phyloP scores from a whole-genome alignment of 2,329 filamentous ascomycete species.

The Colletotrichum sidae region DNA sequence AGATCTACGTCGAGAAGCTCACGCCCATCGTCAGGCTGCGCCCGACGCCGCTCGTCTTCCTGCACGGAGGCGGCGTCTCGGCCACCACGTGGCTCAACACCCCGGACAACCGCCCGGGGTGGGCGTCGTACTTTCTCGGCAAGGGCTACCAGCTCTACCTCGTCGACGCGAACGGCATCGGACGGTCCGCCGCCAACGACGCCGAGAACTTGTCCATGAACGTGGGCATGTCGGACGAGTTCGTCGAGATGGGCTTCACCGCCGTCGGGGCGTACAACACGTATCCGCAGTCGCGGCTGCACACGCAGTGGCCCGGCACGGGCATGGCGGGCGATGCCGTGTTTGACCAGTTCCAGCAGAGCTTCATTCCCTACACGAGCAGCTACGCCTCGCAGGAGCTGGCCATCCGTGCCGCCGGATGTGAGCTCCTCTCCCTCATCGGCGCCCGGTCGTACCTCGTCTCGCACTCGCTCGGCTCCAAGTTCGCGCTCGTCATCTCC shows the following conservation, averaged over 20 bases:
- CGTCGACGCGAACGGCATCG: slow-evolving; percentile 50
- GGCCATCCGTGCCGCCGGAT: slow-evolving; percentile 41
- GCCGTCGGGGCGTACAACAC: slow-evolving; percentile 41
- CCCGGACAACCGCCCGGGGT: slow-evolving; percentile 54
- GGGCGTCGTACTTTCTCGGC: slow-evolving; percentile 54
- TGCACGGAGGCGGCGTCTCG: slow-evolving; percentile 46
- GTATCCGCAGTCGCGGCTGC: slow-evolving; percentile 47
- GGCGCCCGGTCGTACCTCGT: slow-evolving; percentile 45
- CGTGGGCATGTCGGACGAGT: slow-evolving; percentile 42
- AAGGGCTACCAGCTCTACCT: slow-evolving; percentile 55
- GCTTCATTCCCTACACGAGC: slow-evolving; percentile 50
- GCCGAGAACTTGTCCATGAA: slow-evolving; percentile 43
- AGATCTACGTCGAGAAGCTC: slow-evolving; percentile 49
- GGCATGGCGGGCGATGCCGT: slow-evolving; percentile 52
- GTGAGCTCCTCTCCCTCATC: slow-evolving; percentile 40
- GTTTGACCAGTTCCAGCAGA: slow-evolving; percentile 61
- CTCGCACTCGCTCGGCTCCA: slow-evolving; percentile 45
- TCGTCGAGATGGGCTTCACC: slow-evolving; percentile 43
- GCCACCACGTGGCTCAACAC: slow-evolving; percentile 51
- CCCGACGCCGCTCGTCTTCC: slow-evolving; percentile 46
- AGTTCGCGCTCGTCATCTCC: slow-evolving; percentile 44
- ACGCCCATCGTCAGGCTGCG: slow-evolving; percentile 41
- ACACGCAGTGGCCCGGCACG: slow-evolving; percentile 49
- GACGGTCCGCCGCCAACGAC: slow-evolving; percentile 46
- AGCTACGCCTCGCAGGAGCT: slow-evolving; percentile 39